A percentile compares a stretch with the other conserved stretches of the same genome.
phyloP scores from a whole-genome alignment of 108 stramenopile species.

The Mediolabrus comicus region DNA sequence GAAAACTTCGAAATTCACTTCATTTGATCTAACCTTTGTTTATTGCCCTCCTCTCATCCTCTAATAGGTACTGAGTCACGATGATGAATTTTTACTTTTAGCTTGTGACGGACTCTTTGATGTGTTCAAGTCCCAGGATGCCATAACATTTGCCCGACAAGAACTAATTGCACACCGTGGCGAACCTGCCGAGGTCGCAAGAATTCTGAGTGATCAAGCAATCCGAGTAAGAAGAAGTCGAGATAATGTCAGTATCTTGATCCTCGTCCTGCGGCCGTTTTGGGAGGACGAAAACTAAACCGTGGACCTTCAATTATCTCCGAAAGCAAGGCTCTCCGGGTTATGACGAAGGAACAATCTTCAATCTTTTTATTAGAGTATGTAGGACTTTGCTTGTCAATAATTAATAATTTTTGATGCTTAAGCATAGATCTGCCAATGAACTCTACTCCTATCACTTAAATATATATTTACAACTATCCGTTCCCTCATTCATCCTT shows the following conservation, averaged over 20 bases:
- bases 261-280: slow-evolving; percentile 87
- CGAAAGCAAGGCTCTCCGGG: slow-evolving; percentile 1
- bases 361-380: neutral
- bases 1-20: slow-evolving; percentile 1
- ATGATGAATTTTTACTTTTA: slow-evolving; percentile 93
- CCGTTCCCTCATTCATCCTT: neutral
- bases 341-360: too few relatives aligned
- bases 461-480: neutral
- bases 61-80: slow-evolving; percentile 75
- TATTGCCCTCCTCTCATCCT: slow-evolving; percentile 25
- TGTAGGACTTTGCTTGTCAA: slow-evolving; percentile 1
- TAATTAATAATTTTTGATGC: neutral
- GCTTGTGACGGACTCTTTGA: slow-evolving; percentile 98
- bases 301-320: neutral
- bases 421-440: neutral
- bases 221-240: slow-evolving; percentile 90
- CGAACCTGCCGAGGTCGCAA: slow-evolving; percentile 89
- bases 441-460: neutral
- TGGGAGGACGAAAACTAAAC: slow-evolving; percentile 60
- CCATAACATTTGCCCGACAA: slow-evolving; percentile 86
- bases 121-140: slow-evolving; percentile 95
- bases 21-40: slow-evolving; percentile 9
- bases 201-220: slow-evolving; percentile 89
- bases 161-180: slow-evolving; percentile 85
- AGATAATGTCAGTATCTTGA: slow-evolving; percentile 93